Evolutionary conservation across 2,329 filamentous ascomycete genomes (phyloP), one percentile per base, ranked within the genome.

Genomic region (Verticillium longisporum): DNA sequence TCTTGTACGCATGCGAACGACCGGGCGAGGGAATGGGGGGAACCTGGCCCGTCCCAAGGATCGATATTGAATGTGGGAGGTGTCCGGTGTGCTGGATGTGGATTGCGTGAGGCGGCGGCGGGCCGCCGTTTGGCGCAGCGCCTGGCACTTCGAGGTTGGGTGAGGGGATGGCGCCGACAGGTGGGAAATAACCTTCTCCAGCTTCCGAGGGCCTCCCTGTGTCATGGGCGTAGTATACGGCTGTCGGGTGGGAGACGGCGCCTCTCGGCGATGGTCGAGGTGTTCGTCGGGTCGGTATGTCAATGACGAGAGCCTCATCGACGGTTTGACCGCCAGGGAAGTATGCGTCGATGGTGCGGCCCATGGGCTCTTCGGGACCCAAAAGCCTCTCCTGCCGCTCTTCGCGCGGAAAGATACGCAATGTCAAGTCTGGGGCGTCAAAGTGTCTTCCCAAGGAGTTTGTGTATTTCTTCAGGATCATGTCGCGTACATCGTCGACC

Each of bases 401-500:
- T 68, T 92, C 88, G 61, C 92, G 84, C n/a, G 90, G 85, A 15
- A 83, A 73, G 67, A 98, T 90, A 65, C 90, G 87, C 65, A 98
- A 80, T 11, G 85, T 87, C 61, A 99, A 84, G 73, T 99, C 95
- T 13, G 95, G 95, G 11, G 95, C 84, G 76, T 99, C 95, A 74
- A 93, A 97, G 59, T 84, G 90, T 68, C 88, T 88, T 58, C 94
- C 94, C 32, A 99, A 81, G 14, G 92, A 96, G 75, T 99, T 98
- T 68, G 88, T 87, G 74, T 98, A 99, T 78, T 98, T 98, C 70
- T 86, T 87, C 68, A 98, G 79, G 61, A 98, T 95, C 80, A 92
- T 86, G 68, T 97, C 95, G 68, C 94, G 89, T 64, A 97, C 88
- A 75, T 97, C 94, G 74, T 99, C 95, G 61, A 98, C 93, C 68